Evolutionary conservation across 805 yeast genomes (phyloP), one percentile per base, ranked within the genome.

Genomic region (Ogataea siamensis): DNA sequence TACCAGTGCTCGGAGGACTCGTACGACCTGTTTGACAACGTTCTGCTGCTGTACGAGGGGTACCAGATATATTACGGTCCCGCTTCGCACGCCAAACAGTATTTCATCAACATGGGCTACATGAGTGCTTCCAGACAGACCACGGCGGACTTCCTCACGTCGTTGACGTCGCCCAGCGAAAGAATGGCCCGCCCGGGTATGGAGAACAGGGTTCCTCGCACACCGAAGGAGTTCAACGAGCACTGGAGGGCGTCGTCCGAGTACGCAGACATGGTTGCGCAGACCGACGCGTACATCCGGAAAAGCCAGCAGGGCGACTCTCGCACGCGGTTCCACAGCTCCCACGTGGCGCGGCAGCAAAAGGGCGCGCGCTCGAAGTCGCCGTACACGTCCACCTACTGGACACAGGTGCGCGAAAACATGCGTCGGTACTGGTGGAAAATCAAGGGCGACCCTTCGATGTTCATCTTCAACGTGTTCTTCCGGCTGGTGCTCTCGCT

Each of bases 401-500:
- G 51, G 32, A 68, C 74, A 71, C 85, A 78, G 58, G 68, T 76
- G 12, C 68, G 58, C 39, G 66, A 68, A 45, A 47, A 76, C 40
- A 52, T 70, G 38, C 50, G 50, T 3, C 67, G 84, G 58, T 74
- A 76, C 45, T 48, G 62, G 32, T 66, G 68, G 61, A 70, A 82
- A 63, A 60, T 66, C 14, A 64, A 58, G 46, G 77, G 76, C 42
- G 75, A 77, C 54, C 65, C 76, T 24, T 58, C 78, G 15, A 59
- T 77, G 36, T 58, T 71, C 17, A 11, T 73, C 18, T 64, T 67
- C 43, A 56, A 67, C 27, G 55, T 69, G 16, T 28, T 68, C 36
- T 73, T 76, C 34, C 71, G 78, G 46, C 57, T 70, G 9, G 49
- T 66, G 8, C 76, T 78, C 78, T 76, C 78, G 20, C 60, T 80